These are phyloP conservation scores for Exsudoporus frostii DNA, from an alignment of 768 basidiomycete species.

Conservation along the genomic window DNA sequence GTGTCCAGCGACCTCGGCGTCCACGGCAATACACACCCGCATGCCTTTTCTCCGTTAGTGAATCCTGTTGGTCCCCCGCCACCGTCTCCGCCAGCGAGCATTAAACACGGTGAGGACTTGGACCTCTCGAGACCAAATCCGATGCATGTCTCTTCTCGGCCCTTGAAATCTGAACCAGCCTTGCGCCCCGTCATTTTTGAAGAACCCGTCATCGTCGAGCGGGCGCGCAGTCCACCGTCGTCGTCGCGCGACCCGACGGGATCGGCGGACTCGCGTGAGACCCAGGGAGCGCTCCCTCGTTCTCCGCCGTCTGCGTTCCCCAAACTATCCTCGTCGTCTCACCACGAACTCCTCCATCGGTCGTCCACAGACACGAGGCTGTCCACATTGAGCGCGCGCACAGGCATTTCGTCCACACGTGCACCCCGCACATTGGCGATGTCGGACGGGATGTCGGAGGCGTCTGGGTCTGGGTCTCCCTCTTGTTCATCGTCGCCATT, in stretches of 20 bases:
- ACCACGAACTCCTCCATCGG: slow-evolving; percentile 38
- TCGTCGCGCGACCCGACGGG: slow-evolving; percentile 22
- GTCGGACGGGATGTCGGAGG: slow-evolving; percentile 20
- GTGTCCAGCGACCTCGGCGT: slow-evolving; percentile 22
- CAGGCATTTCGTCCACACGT: slow-evolving; percentile 21
- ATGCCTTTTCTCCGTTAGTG: not conserved
- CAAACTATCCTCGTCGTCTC: slow-evolving; percentile 8
- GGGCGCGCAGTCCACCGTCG: slow-evolving; percentile 17
- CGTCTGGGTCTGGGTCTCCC: slow-evolving; percentile 14
- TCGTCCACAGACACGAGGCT: slow-evolving; percentile 51
- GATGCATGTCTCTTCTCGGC: slow-evolving; percentile 26
- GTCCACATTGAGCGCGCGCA: slow-evolving; percentile 27
- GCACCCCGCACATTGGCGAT: slow-evolving; percentile 4
- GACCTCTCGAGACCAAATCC: slow-evolving; percentile 24
- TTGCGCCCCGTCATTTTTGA: slow-evolving; percentile 33
- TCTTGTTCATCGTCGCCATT: slow-evolving; percentile 17
- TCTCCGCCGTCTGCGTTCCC: slow-evolving; percentile 22
- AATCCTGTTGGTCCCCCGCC: slow-evolving; percentile 50
- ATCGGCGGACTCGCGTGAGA: slow-evolving; percentile 32
- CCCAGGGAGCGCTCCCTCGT: slow-evolving; percentile 14
- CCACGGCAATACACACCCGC: slow-evolving; percentile 1
- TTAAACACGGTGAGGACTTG: slow-evolving; percentile 19
- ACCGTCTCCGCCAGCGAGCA: slow-evolving; percentile 50
- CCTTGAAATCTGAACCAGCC: slow-evolving; percentile 18
- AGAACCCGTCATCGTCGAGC: slow-evolving; percentile 27